phyloP scores from a whole-genome alignment of 306 rosid genomes.

The Pyrus bretschneideri region DNA sequence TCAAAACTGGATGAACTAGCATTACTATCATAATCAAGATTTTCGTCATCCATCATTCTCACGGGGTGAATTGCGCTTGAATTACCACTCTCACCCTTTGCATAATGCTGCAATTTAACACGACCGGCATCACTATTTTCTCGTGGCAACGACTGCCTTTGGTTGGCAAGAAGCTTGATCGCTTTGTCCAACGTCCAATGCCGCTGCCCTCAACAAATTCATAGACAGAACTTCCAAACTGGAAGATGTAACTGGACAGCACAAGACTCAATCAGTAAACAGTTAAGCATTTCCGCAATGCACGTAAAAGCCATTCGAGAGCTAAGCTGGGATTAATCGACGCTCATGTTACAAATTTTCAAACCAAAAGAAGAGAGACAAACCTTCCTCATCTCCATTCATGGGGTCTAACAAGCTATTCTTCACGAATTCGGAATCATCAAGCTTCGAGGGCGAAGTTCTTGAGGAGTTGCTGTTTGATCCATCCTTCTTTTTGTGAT shows the following conservation, averaged over 20 bases:
- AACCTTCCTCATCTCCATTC: constrained; percentile 67
- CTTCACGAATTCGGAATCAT: constrained; percentile 59
- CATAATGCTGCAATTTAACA: constrained; percentile 38
- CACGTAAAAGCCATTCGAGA: neutral
- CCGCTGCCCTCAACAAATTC: constrained; percentile 30
- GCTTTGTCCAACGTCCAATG: constrained; percentile 8
- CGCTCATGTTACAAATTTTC: too few species aligned
- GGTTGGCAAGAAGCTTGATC: constrained; percentile 26
- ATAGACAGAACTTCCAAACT: constrained; percentile 40
- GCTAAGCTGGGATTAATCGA: neutral
- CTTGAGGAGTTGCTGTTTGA: constrained; percentile 87
- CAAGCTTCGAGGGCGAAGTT: constrained; percentile 83
- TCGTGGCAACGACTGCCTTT: constrained; percentile 35
- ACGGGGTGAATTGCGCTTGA: constrained; percentile 56
- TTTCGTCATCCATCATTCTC: constrained; percentile 66
- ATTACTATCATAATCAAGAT: constrained; percentile 86
- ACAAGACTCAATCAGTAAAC: constrained; percentile 19
- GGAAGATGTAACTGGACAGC: constrained; percentile 52
- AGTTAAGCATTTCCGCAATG: neutral
- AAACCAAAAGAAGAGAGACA: neutral
- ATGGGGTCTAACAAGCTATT: constrained; percentile 53
- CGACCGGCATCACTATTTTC: constrained; percentile 33
- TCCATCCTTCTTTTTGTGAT: constrained; percentile 65
- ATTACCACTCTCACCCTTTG: constrained; percentile 47
- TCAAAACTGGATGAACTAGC: constrained; percentile 99